Evolutionary conservation across 306 rosid genomes (phyloP).

Genomic region (Vigna nakashimae): DNA sequence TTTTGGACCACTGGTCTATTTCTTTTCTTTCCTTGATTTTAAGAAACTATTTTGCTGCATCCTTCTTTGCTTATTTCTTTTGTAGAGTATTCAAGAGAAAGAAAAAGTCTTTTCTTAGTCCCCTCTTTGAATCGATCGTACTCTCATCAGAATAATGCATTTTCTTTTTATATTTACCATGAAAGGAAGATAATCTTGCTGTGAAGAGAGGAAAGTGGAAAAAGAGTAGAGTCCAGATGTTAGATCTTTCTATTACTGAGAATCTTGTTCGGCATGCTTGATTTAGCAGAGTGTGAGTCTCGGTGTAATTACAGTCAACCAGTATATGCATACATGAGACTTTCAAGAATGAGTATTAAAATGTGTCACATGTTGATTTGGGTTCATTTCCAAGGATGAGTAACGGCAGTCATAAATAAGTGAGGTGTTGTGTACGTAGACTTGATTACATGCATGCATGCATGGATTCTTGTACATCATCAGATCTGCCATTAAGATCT

Average conservation of each 20-base stretch:
- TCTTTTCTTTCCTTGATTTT: conserved; percentile 21
- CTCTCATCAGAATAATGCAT: not conserved
- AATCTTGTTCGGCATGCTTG: not conserved
- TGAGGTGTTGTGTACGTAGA: not conserved
- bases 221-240: not conserved
- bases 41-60: conserved; percentile 3
- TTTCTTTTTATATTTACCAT: not conserved
- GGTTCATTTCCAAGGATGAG: not conserved
- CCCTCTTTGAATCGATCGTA: not conserved
- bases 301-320: not conserved
- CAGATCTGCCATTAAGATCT: not conserved
- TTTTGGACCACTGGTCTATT: conserved; percentile 14
- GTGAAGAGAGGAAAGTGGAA: not conserved
- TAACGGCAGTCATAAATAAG: not conserved
- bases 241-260: conserved; percentile 4
- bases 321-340: not conserved
- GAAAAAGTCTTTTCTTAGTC: conserved; percentile 9
- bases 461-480: not conserved
- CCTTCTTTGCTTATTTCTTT: conserved; percentile 30
- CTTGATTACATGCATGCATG: conserved; percentile 2
- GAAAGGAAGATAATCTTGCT: not conserved
- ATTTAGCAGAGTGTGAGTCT: not conserved
- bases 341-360: not conserved
- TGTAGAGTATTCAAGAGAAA: not conserved
- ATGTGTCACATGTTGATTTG: not conserved